Evolutionary conservation across 108 stramenopile species (phyloP), one percentile per base, ranked within the genome.

Genomic region (Ochromonas danica): DNA sequence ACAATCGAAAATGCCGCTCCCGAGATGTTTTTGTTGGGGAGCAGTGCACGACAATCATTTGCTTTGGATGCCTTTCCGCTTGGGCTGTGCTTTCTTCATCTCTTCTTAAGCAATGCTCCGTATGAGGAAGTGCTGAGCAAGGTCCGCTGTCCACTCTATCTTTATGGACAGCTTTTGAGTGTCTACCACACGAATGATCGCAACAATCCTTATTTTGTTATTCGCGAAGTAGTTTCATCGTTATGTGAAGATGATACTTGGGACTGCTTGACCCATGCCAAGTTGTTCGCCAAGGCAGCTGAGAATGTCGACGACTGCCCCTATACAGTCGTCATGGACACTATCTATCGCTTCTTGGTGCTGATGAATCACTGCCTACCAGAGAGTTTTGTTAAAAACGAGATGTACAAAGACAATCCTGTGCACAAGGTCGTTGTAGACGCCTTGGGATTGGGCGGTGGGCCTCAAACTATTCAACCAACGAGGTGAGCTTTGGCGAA

Each of bases 1-100:
- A 99, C 98, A 0, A 79, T 98, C 0, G 98, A 99, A 81, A 99
- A 99, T 79, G 92, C 96, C 2, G 95, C 98, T 1, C 89, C 91
- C 3, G 98, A 99, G 57, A 91, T 90, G 75, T 84, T 99, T 43
- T 87, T 97, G 63, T 80, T 91, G 0, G 98, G 98, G 2, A 91
- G 35, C 31, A 14, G 38, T 67, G 78, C 78, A 25, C 6, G 35
- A 28, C 96, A 96, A 82, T 95, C 92, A 1, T 90, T 90, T 79
- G 92, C 94, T 0, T 90, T 91, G 65, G 98, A 99, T 83, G 82
- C 83, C 57, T 99, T 96, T 85, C 91, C 93, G 1, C 82, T 96
- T 0, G 98, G 97, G 30, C 90, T 99, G 2, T 91, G 94, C 75
- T 89, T 96, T 88, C 82, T 97, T 22, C 98, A 99, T 80, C 88